A percentile compares a stretch with the other conserved stretches of the same genome.
Evolutionary conservation across 2,329 filamentous ascomycete species (phyloP).

Genomic region (Bipolaris victoriae): DNA sequence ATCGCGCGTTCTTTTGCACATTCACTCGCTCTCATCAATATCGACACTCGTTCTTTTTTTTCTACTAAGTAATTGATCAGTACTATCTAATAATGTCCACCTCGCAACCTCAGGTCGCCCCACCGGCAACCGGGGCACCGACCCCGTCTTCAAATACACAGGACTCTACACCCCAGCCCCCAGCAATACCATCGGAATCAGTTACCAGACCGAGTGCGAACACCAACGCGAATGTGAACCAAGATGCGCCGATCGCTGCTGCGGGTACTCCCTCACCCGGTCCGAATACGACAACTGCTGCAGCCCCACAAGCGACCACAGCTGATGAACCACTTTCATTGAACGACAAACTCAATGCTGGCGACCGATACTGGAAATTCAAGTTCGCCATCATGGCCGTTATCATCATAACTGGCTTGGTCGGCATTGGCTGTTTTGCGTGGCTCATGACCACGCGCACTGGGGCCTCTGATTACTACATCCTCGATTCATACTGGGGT

Average conservation of each 20-base stretch:
- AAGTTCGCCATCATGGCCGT: slow-evolving; percentile 33
- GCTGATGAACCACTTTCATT: slow-evolving; percentile 20
- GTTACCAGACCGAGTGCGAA: slow-evolving; percentile 4
- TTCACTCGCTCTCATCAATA: slow-evolving; percentile 13
- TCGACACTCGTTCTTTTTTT: slow-evolving; percentile 10
- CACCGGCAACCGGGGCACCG: slow-evolving; percentile 6
- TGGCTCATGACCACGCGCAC: slow-evolving; percentile 24
- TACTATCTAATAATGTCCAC: slow-evolving; percentile 21
- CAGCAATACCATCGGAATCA: slow-evolving; percentile 2
- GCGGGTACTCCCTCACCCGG: slow-evolving; percentile 7
- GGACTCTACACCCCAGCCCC: neutral
- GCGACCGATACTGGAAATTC: slow-evolving; percentile 42
- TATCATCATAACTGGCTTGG: slow-evolving; percentile 33
- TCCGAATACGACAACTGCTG: slow-evolving; percentile 2
- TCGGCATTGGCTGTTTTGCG: slow-evolving; percentile 42
- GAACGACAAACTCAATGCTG: slow-evolving; percentile 35
- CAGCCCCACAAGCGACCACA: slow-evolving; percentile 5
- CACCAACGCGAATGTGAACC: neutral
- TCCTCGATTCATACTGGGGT: slow-evolving; percentile 20
- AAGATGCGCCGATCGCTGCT: slow-evolving; percentile 5
- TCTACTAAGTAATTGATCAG: neutral
- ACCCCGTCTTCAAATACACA: neutral
- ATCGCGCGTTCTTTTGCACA: slow-evolving; percentile 15
- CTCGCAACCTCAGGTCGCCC: slow-evolving; percentile 3
- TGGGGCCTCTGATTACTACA: slow-evolving; percentile 7